Evolutionary conservation across 257 asterid genomes (phyloP).

Genomic region (Primulina huaijiensis): DNA sequence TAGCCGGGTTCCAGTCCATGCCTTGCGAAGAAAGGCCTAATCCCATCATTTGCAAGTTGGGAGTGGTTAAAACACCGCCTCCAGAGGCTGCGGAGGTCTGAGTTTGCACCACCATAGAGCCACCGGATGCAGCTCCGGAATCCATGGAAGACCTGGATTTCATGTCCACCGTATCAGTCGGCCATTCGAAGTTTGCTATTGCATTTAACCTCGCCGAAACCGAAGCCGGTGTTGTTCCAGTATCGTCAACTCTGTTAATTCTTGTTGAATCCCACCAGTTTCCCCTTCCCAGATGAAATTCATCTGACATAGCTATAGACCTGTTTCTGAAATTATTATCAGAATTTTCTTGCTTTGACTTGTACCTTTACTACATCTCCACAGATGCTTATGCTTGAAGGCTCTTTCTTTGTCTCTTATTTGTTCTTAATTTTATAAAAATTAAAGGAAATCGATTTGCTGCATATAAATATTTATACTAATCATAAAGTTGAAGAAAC

Average conservation of each 20-base stretch:
- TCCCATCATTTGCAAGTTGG: constrained; percentile 64
- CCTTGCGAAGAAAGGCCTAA: constrained; percentile 65
- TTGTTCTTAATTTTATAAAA: constrained; percentile 28
- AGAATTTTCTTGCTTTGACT: not conserved
- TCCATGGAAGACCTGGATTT: constrained; percentile 52
- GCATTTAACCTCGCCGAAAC: constrained; percentile 44
- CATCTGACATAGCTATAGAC: constrained; percentile 56
- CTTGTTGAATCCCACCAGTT: constrained; percentile 79
- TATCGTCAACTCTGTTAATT: constrained; percentile 38
- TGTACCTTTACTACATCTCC: not conserved
- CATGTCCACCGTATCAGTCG: constrained; percentile 51
- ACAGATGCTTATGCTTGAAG: constrained; percentile 33
- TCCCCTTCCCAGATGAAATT: constrained; percentile 67
- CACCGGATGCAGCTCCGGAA: constrained; percentile 28
- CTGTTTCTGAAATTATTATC: not conserved
- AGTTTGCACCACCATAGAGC: constrained; percentile 38
- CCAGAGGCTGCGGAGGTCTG: constrained; percentile 21
- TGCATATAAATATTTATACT: constrained; percentile 59
- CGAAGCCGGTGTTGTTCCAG: constrained; percentile 37
- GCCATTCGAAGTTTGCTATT: constrained; percentile 58
- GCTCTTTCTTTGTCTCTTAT: constrained; percentile 12
- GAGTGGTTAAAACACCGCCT: constrained; percentile 31
- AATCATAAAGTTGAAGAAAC: constrained; percentile 14
- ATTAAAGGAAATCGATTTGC: constrained; percentile 47
- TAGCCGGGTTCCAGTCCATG: constrained; percentile 68